A percentile compares a stretch with the other conserved stretches of the same genome.
phyloP scores from a whole-genome alignment of 2,329 filamentous ascomycete genomes.

The Bipolaris zeicola region DNA sequence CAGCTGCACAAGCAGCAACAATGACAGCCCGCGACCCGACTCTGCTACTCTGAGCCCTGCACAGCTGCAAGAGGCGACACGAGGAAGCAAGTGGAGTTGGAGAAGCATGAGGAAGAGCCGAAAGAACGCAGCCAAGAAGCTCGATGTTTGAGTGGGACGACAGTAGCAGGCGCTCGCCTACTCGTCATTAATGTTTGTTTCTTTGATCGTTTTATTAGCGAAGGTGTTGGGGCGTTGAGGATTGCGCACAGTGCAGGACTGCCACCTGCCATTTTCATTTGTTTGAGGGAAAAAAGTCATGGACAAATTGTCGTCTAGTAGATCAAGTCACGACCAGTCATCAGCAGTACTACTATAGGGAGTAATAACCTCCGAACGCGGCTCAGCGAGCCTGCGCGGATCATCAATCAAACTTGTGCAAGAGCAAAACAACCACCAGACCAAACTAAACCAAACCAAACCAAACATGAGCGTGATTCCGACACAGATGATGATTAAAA shows the following conservation, averaged over 20 bases:
- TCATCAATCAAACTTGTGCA: not conserved
- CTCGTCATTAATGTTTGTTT: conserved; percentile 10
- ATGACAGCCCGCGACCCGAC: conserved; percentile 37
- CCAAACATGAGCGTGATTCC: not conserved
- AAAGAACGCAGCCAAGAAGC: conserved; percentile 6
- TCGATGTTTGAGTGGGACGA: not conserved
- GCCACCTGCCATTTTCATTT: conserved; percentile 19
- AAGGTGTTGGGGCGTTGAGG: conserved; percentile 25
- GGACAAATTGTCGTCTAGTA: not conserved
- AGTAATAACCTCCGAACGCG: conserved; percentile 2
- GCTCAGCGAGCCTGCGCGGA: conserved; percentile 1
- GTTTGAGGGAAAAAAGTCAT: conserved; percentile 11
- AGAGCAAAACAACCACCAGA: not conserved
- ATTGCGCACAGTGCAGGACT: conserved; percentile 5
- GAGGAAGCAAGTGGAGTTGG: conserved; percentile 28
- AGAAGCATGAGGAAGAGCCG: conserved; percentile 30
- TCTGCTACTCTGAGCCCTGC: conserved; percentile 38
- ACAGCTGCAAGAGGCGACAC: conserved; percentile 19
- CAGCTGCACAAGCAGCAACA: conserved; percentile 14
- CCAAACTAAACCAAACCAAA: not conserved
- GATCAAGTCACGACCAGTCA: not conserved
- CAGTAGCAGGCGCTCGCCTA: conserved; percentile 3
- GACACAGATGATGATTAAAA: not conserved
- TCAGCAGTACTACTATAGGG: conserved; percentile 9
- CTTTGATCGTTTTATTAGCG: conserved; percentile 23